phyloP scores from a whole-genome alignment of 2,329 filamentous ascomycete genomes.

The Emydomyces testavorans region DNA sequence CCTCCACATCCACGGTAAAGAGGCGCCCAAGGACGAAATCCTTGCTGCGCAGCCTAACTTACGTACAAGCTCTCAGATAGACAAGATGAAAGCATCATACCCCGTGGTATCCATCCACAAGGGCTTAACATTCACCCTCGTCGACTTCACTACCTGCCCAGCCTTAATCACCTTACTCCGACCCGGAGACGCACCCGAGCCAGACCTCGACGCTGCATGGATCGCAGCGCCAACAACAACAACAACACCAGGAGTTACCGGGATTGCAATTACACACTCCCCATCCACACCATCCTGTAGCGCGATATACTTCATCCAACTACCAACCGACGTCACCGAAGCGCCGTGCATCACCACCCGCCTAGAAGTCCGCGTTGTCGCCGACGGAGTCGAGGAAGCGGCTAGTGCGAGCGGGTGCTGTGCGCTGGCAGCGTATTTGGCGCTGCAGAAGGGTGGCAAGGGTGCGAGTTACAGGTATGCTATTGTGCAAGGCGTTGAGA shows the following conservation, averaged over 20 bases:
- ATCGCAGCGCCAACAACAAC: conserved; percentile 1
- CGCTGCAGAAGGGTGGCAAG: conserved; percentile 32
- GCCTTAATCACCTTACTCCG: conserved; percentile 19
- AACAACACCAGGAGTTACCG: background rate
- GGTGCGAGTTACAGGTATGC: conserved; percentile 26
- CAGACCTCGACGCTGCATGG: conserved; percentile 24
- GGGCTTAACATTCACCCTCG: conserved; percentile 49
- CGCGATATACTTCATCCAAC: conserved; percentile 25
- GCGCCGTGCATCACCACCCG: conserved; percentile 23
- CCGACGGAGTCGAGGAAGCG: conserved; percentile 35
- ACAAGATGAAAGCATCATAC: conserved; percentile 27
- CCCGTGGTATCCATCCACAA: conserved; percentile 54
- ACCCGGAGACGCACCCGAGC: conserved; percentile 20
- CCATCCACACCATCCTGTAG: conserved; percentile 15
- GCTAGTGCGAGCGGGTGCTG: conserved; percentile 43
- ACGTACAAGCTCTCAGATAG: conserved; percentile 19
- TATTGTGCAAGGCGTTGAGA: conserved; percentile 42
- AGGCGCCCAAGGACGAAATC: conserved; percentile 23
- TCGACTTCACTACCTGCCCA: conserved; percentile 23
- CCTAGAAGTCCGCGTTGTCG: conserved; percentile 26
- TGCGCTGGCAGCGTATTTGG: conserved; percentile 36
- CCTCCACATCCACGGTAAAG: conserved; percentile 46
- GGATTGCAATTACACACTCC: too few relatives aligned
- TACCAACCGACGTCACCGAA: conserved; percentile 19
- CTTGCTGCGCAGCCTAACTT: conserved; percentile 21